Evolutionary conservation across 2,329 filamentous ascomycete genomes (phyloP), one percentile per base, ranked within the genome.

Genomic region (Aspergillus novoparasiticus): DNA sequence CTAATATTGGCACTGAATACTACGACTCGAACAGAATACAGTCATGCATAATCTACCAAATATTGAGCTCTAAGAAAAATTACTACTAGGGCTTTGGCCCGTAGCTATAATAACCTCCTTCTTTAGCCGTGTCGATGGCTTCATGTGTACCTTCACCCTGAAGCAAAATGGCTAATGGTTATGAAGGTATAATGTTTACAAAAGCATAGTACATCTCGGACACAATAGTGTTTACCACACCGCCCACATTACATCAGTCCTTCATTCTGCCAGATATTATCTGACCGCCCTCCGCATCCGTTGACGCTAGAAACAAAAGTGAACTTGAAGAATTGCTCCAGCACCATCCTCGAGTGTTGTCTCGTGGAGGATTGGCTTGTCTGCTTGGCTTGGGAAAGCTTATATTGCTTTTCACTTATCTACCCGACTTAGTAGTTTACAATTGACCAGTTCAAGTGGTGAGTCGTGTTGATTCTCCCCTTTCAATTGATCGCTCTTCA

Each of bases 251-350:
- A 32, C 48, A 21, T 51, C 28, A 51, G 48, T 51, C 19, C 48
- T 12, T 8, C 8, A 62, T 59, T 64, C 56, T 62, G 63, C 63
- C 57, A 6, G 50, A 2, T 6, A 59, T 53, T 43, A 1, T 2
- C n/a, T 50, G 60, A 64, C 63, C 63, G 63, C 63, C 63, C 59
- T 57, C 60, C 53, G 30, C 60, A 57, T 57, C 39, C 50, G 50
- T 62, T 46, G 51, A 50, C 59, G 54, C 54, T 58, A 62, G 57
- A 56, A 55, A 28, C 59, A 64, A 46, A 59, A n/a, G 56, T 58
- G 56, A 21, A 55, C 28, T 26, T 6, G 46, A 54, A 51, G 36
- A 54, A 39, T 34, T 36, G 61, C 16, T n/a, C 14, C 16, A 34
- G 34, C n/a, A 21, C 9, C 34, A n/a, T 45, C 26, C 34, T 45